Evolutionary conservation across 139 green algal genomes (phyloP).

Genomic region (Diplosphaera chodatii): DNA sequence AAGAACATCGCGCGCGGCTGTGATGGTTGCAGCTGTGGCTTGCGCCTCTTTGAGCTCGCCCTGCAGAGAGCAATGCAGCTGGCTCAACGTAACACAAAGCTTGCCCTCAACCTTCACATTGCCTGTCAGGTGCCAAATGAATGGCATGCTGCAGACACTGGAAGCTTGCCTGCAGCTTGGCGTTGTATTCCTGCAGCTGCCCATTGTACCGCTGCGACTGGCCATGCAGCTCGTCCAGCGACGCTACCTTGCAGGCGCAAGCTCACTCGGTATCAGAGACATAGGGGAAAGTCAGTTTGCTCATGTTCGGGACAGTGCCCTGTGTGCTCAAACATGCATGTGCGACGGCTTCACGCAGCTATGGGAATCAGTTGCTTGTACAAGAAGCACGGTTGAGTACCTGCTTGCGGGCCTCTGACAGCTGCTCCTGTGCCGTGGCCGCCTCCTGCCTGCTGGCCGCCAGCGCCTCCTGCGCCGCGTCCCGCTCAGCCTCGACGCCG

Average conservation of each 20-base stretch:
- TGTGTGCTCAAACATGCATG: too few species aligned
- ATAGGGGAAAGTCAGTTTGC: too few species aligned
- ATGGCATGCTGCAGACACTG: too few species aligned
- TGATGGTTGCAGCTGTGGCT: neutral
- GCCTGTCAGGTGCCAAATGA: too few species aligned
- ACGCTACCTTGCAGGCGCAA: conserved; percentile 5
- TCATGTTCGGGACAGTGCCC: too few species aligned
- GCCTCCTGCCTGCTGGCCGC: neutral
- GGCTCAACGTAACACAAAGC: too few species aligned
- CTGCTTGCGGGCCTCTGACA: neutral
- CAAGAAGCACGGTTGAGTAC: too few species aligned
- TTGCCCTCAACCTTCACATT: too few species aligned
- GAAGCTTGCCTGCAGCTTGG: too few species aligned
- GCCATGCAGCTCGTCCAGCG: conserved; percentile 14
- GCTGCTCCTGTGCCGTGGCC: neutral
- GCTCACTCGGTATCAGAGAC: neutral
- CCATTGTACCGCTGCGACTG: conserved; percentile 19
- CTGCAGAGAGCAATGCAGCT: too few species aligned
- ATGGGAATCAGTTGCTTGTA: too few species aligned
- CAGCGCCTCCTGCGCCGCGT: neutral
- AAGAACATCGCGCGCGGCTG: neutral
- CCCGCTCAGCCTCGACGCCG: neutral
- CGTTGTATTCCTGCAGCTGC: conserved; percentile 30
- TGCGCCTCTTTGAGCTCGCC: conserved; percentile 9
- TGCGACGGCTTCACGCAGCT: too few species aligned